These are phyloP conservation scores for Chlorella sorokiniana DNA, from an alignment of 139 green algal genomes.

Conservation along the genomic window DNA sequence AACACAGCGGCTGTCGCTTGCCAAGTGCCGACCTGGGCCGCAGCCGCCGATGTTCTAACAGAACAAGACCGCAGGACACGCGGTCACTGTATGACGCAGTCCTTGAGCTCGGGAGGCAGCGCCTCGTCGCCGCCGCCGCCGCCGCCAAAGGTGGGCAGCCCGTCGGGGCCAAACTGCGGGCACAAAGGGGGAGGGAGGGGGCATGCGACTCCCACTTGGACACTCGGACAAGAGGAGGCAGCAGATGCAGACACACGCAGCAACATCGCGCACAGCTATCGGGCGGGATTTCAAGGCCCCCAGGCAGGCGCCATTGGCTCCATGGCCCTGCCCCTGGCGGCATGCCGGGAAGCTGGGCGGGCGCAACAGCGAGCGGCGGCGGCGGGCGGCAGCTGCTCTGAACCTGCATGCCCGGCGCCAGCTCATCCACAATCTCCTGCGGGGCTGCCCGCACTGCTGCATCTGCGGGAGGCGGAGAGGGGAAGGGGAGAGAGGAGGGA, in stretches of 20 bases:
- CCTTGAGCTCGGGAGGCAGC: background rate
- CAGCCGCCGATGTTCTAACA: too few species aligned
- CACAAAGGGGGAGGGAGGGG: too few species aligned
- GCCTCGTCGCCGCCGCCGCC: background rate
- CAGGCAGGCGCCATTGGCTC: too few species aligned
- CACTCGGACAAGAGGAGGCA: background rate
- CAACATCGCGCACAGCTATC: too few species aligned
- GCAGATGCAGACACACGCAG: background rate
- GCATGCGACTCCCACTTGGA: too few species aligned
- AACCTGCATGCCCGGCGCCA: conserved; percentile 56
- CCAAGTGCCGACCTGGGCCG: too few species aligned
- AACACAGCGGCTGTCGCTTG: too few species aligned
- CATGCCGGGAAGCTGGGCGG: background rate
- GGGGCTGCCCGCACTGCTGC: conserved; percentile 84
- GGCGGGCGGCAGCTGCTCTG: background rate
- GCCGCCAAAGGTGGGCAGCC: conserved; percentile 15
- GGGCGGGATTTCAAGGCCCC: too few species aligned
- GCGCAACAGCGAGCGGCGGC: too few species aligned
- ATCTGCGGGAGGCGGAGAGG: conserved; percentile 58
- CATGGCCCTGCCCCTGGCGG: too few species aligned
- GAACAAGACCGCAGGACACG: too few species aligned
- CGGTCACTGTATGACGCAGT: conserved; percentile 1
- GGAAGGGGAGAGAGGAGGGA: background rate
- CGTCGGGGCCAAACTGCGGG: conserved; percentile 27
- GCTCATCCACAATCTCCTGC: conserved; percentile 82